Evolutionary conservation across 1,284 basidiomycete genomes (phyloP), one percentile per base, ranked within the genome.

Genomic region (Malassezia arunalokei): DNA sequence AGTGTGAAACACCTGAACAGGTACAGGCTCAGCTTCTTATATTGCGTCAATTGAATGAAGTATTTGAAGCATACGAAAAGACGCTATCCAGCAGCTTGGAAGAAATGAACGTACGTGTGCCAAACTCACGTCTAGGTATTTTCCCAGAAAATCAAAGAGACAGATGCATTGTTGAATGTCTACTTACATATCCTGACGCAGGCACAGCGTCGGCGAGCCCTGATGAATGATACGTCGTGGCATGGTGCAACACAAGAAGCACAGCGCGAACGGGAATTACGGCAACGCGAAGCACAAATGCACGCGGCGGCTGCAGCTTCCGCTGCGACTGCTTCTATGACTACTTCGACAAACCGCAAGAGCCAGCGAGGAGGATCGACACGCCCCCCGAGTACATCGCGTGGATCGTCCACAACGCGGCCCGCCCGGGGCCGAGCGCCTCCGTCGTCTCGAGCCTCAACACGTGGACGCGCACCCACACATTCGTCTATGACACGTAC

Each of bases 31-130:
- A 72, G 35, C 54, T 70, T n/a, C 35, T 53, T 20, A 64, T 71
- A 41, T 47, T 69, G 6, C 58, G 56, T 7, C 54, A 58, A 37
- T 60, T 72, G 49, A 70, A 72, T 45, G 58, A 60, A 7, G 54
- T 65, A n/a, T 72, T 72, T 49, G 62, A 63, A 38, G 50, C 59
- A 5, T 71, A 65, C 49, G 69, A 71, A 42, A 40, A 38, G 8
- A 63, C 62, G 57, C 59, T 72, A 8, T 43, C 54, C 2, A 58
- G 60, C 11, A 62, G 59, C 29, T 54, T 60, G 5, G 62, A 54
- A 1, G 64, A 71, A 58, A 61, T 71, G 31, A 62, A 66, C n/a
- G 68, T 64, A 43, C 47, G 62, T 62, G 29, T 11, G n/a, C 17
- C 44, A 35, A 14, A 33, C 15, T 28, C 27, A 32, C 39, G 12